phyloP scores from a whole-genome alignment of 345 rosid genomes.

The Lepidium sativum region DNA sequence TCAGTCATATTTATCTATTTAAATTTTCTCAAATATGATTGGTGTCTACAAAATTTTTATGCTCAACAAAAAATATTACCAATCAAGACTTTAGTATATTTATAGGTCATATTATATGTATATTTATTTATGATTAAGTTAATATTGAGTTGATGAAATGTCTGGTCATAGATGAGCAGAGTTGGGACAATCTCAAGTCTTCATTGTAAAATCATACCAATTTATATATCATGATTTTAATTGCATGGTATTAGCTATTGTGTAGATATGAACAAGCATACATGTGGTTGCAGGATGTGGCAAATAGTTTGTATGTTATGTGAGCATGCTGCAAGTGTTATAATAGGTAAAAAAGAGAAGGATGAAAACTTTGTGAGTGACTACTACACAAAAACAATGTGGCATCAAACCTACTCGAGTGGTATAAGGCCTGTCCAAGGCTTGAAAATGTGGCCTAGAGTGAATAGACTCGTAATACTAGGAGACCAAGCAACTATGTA shows the following conservation, averaged over 20 bases:
- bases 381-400: background rate
- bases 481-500: too few relatives aligned
- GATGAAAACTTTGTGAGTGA: background rate
- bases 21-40: too few relatives aligned
- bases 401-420: background rate
- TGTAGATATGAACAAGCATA: background rate
- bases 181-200: conserved; percentile 3
- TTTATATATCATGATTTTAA: background rate
- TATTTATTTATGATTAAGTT: too few relatives aligned
- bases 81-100: too few relatives aligned
- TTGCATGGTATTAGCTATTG: background rate
- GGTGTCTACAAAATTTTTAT: too few relatives aligned
- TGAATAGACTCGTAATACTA: too few relatives aligned
- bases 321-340: background rate
- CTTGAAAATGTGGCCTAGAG: too few relatives aligned
- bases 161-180: background rate
- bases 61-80: too few relatives aligned
- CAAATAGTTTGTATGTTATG: background rate
- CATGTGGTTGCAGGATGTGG: background rate
- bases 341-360: background rate
- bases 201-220: conserved; percentile 10
- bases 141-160: background rate
- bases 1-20: too few relatives aligned
- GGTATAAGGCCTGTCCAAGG: background rate
- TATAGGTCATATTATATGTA: too few relatives aligned